Conservation (phyloP, 495 filamentous ascomycete species). For the Ascobolus immersus region DNA sequence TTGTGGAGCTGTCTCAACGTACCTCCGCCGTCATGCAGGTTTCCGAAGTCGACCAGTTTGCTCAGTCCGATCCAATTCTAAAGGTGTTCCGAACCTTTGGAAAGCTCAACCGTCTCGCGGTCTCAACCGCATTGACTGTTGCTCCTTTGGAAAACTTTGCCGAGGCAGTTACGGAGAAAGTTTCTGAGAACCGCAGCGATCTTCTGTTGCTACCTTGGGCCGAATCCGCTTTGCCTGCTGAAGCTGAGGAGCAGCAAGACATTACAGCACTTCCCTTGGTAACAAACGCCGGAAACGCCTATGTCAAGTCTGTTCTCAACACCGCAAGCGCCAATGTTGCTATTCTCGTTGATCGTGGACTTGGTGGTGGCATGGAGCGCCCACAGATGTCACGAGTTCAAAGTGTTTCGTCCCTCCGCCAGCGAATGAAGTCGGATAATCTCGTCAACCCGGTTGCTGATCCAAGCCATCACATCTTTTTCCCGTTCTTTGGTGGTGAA, state of each 20-base stretch:
- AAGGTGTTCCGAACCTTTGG: slow-evolving; percentile 81
- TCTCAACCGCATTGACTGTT: slow-evolving; percentile 54
- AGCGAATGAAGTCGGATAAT: slow-evolving; percentile 25
- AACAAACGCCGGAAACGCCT: no score
- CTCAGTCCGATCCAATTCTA: slow-evolving; percentile 58
- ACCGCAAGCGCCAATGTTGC: slow-evolving; percentile 52
- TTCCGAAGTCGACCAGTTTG: slow-evolving; percentile 52
- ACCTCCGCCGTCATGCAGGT: slow-evolving; percentile 90
- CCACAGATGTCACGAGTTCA: slow-evolving; percentile 15
- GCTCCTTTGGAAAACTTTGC: slow-evolving; percentile 55
- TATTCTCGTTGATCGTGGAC: slow-evolving; percentile 59
- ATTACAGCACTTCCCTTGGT: no score
- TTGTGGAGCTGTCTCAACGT: slow-evolving; percentile 78
- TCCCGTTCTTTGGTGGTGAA: slow-evolving; percentile 63
- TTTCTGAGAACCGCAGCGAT: slow-evolving; percentile 43
- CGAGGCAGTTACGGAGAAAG: slow-evolving; percentile 41
- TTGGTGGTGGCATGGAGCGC: slow-evolving; percentile 26
- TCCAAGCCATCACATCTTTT: slow-evolving; percentile 60
- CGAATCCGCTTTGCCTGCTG: slow-evolving; percentile 48
- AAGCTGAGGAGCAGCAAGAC: slow-evolving; percentile 21
- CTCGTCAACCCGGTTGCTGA: slow-evolving; percentile 27
- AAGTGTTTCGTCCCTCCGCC: slow-evolving; percentile 17
- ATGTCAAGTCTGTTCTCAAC: no score
- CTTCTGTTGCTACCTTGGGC: slow-evolving; percentile 80
- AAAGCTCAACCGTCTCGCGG: slow-evolving; percentile 56